Conservation (phyloP, 306 rosid genomes). For the Hippophae rhamnoides region DNA sequence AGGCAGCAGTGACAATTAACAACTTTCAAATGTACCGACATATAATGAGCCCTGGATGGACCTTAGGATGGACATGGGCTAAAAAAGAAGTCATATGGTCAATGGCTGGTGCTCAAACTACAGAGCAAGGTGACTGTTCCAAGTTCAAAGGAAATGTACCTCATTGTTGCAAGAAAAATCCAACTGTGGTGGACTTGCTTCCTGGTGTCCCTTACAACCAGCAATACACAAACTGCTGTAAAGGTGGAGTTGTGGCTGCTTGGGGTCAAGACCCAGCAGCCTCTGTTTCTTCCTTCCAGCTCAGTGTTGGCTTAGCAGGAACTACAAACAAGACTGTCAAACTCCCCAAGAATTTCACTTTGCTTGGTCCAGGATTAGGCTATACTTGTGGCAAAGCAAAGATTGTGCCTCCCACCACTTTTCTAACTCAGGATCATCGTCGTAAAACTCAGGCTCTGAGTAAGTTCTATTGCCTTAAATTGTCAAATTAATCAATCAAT, state of each 20-base stretch:
- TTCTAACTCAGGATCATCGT: constrained; percentile 60
- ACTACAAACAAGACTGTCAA: constrained; percentile 76
- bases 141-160: constrained; percentile 71
- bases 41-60: constrained; percentile 42
- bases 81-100: constrained; percentile 88
- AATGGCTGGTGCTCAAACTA: constrained; percentile 64
- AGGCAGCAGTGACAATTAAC: too few relatives aligned
- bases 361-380: constrained; percentile 86
- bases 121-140: constrained; percentile 96
- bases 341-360: constrained; percentile 79
- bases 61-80: constrained; percentile 91
- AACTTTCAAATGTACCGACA: too few relatives aligned
- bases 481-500: background rate
- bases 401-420: constrained; percentile 68
- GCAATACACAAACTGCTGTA: constrained; percentile 79
- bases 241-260: constrained; percentile 81
- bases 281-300: constrained; percentile 70
- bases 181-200: constrained; percentile 75
- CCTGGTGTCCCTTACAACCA: constrained; percentile 97
- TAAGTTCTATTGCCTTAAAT: constrained; percentile 24
- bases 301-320: constrained; percentile 77
- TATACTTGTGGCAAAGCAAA: constrained; percentile 91
- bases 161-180: constrained; percentile 81
- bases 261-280: constrained; percentile 92
- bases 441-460: constrained; percentile 93